Evolutionary conservation across 2,329 filamentous ascomycete species (phyloP).

Genomic region (Corynespora cassiicola): DNA sequence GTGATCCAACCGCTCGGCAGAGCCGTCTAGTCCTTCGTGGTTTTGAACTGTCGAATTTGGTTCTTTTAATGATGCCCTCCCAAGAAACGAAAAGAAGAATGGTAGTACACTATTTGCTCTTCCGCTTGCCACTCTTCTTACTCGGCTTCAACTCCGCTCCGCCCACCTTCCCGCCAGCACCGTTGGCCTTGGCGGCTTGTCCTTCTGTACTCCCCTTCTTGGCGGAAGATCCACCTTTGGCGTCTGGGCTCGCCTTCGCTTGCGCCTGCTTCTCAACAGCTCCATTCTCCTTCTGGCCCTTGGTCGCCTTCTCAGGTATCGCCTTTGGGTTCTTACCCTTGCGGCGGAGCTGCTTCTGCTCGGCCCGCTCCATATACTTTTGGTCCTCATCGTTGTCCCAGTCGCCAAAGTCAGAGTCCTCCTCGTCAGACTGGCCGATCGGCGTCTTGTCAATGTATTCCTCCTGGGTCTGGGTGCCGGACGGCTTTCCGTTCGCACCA

Average conservation of each 20-base stretch:
- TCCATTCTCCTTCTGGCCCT: conserved; percentile 18
- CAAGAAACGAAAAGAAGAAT: neutral
- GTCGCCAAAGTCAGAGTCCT: conserved; percentile 54
- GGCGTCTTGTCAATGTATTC: conserved; percentile 72
- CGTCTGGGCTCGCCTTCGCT: neutral
- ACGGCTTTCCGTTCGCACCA: conserved; percentile 38
- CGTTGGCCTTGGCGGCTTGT: conserved; percentile 11
- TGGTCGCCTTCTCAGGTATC: conserved; percentile 13
- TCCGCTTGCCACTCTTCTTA: conserved; percentile 28
- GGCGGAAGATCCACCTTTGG: neutral
- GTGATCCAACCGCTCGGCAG: too few relatives aligned
- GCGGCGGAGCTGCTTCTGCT: conserved; percentile 50
- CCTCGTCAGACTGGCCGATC: conserved; percentile 54
- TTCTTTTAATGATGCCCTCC: too few relatives aligned
- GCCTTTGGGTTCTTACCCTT: conserved; percentile 58
- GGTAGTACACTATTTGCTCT: conserved; percentile 18
- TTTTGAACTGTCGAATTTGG: too few relatives aligned
- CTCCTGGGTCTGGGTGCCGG: conserved; percentile 52
- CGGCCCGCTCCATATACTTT: conserved; percentile 54
- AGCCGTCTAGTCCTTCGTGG: too few relatives aligned
- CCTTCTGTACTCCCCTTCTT: conserved; percentile 16
- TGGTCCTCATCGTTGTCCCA: conserved; percentile 59
- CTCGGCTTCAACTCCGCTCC: conserved; percentile 16
- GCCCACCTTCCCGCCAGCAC: conserved; percentile 7
- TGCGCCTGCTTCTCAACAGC: conserved; percentile 17